Evolutionary conservation across 2,329 filamentous ascomycete species (phyloP), one percentile per base, ranked within the genome.

Genomic region (Colletotrichum eremochloae): DNA sequence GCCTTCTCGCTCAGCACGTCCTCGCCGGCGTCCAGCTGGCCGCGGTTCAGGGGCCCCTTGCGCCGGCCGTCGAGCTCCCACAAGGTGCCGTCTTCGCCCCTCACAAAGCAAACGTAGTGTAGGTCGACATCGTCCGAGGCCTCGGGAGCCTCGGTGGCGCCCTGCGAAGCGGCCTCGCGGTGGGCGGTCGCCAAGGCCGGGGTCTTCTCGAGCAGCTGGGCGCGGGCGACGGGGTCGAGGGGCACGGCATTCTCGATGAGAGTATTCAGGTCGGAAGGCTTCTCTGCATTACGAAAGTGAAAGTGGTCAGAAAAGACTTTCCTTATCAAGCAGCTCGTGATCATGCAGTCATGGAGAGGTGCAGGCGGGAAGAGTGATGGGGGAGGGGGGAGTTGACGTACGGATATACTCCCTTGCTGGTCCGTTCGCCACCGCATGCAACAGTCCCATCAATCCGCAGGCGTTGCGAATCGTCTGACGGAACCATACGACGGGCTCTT

Each of bases 31-130:
- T 77, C 84, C 64, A 95, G 80, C 55, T 82, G 78, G 0, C 92
- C 92, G 33, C 88, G 80, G 52, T 83, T 79, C 40, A 91, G 82
- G 9, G 89, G 89, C 0, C 89, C 89, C 80, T 89, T 90, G 68
- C 87, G 79, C 63, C 88, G 82, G 3, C 89, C 89, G 76, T 91
- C 89, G 14, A 91, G 84, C 83, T 91, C 89, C 87, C 88, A 90
- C 48, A 90, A 77, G 15, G 80, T 88, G 67, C 92, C 92, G 80
- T 93, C 90, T 63, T 83, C 83, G 42, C 86, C 86, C 85, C 95
- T 96, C 64, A 96, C 93, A 82, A 98, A 99, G 79, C 94, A 96
- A 58, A 98, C 96, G 80, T 97, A 98, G 84, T 99, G 96, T 77
- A 98, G 86, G 79, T 98, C 96, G n/a, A 97, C 87, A 76, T 92